Conservation (phyloP, 225 moss, liverwort and hornwort species). For the Bryoerythrophyllum caledonicum region DNA sequence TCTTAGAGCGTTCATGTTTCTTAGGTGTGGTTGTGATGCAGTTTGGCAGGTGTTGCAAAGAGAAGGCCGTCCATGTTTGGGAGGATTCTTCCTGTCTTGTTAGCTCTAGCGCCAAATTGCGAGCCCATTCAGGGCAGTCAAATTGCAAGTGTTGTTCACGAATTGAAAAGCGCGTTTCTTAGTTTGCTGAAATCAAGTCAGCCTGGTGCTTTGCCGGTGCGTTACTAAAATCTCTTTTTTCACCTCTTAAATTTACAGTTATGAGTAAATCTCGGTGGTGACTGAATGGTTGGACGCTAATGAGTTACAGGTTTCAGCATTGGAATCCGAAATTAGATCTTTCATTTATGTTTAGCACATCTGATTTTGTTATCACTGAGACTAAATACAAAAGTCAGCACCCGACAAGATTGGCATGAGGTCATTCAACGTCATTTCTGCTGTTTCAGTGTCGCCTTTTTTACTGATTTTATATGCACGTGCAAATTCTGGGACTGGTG, state of each 20-base stretch:
- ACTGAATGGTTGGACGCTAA: conserved; percentile 23
- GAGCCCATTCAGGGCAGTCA: conserved; percentile 97
- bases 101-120: conserved; percentile 92
- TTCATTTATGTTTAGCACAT: conserved; percentile 6
- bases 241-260: conserved; percentile 7
- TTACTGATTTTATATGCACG: conserved; percentile 17
- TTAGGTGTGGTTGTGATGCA: conserved; percentile 57
- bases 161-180: conserved; percentile 89
- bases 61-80: conserved; percentile 94
- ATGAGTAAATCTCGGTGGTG: conserved; percentile 10
- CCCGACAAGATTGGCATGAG: conserved; percentile 11
- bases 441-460: conserved; percentile 1
- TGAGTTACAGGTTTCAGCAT: conserved; percentile 15
- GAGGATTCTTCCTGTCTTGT: conserved; percentile 93
- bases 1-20: conserved; percentile 26
- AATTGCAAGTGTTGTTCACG: conserved; percentile 95
- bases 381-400: background rate
- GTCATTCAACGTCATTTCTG: conserved; percentile 16
- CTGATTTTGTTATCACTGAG: conserved; percentile 4
- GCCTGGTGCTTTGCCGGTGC: conserved; percentile 92
- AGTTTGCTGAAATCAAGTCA: conserved; percentile 95
- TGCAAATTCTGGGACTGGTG: conserved; percentile 27
- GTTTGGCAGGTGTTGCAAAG: conserved; percentile 98
- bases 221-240: conserved; percentile 32
- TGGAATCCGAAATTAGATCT: conserved; percentile 10